Evolutionary conservation across 192 early-diverging fungal species (phyloP).

Genomic region (Mortierella claussenii): DNA sequence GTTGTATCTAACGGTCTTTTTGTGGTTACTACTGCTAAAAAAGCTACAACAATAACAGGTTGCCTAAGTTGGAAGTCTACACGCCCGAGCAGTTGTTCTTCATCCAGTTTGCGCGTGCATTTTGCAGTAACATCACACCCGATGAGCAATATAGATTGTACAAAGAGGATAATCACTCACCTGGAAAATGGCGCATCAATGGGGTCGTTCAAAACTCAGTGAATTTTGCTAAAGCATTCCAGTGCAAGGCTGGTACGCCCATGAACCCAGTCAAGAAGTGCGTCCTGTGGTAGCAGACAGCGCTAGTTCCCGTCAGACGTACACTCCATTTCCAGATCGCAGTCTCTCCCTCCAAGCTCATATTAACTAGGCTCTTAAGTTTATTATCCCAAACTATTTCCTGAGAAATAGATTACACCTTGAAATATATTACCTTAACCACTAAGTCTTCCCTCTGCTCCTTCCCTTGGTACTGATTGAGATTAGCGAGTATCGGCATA

Average conservation of each 20-base stretch:
- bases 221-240: conserved; percentile 72
- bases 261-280: conserved; percentile 80
- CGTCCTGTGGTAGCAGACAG: conserved; percentile 19
- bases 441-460: too few relatives aligned
- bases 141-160: conserved; percentile 23
- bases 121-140: conserved; percentile 58
- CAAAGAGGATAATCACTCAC: neutral
- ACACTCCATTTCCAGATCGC: too few relatives aligned
- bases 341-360: too few relatives aligned
- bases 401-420: too few relatives aligned
- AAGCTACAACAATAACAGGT: neutral
- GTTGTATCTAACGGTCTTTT: neutral
- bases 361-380: too few relatives aligned
- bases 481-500: too few relatives aligned
- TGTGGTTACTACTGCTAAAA: neutral
- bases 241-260: conserved; percentile 60
- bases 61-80: conserved; percentile 60
- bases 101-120: conserved; percentile 66
- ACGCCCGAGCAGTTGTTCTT: conserved; percentile 71
- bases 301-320: too few relatives aligned
- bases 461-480: too few relatives aligned
- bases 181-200: conserved; percentile 65
- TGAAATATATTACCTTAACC: too few relatives aligned
- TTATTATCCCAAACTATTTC: too few relatives aligned
- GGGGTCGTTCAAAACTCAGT: conserved; percentile 71